Percentiles rank a stretch among this genome's conserved stretches.
phyloP scores from a whole-genome alignment of 768 basidiomycete species.

The Calvatia gigantea region DNA sequence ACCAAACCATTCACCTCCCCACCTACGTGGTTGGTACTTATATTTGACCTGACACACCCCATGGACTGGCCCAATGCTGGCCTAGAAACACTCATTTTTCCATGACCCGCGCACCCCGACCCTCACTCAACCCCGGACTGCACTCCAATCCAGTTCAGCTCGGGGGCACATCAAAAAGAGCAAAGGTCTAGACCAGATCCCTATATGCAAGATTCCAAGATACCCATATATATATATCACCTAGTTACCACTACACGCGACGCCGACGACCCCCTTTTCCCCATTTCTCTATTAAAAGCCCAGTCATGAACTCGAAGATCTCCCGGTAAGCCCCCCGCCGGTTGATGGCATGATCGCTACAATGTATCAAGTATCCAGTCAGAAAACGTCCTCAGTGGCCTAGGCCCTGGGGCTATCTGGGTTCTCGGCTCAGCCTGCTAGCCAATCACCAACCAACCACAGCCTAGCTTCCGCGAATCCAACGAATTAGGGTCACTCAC shows the following conservation, averaged over 20 bases:
- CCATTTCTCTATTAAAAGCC: slow-evolving; percentile 90
- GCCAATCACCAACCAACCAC: slow-evolving; percentile 11
- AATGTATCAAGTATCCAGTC: slow-evolving; percentile 15
- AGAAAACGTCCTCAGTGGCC: not conserved
- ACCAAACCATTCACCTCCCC: not conserved
- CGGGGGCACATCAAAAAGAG: not conserved
- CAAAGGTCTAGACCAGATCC: slow-evolving; percentile 14
- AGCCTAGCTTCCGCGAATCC: not conserved
- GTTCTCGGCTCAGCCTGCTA: not conserved
- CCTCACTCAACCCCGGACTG: slow-evolving; percentile 4
- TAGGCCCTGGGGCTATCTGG: slow-evolving; percentile 4
- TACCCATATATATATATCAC: slow-evolving; percentile 9
- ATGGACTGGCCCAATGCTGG: slow-evolving; percentile 6
- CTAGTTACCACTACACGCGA: slow-evolving; percentile 42
- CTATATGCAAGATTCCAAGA: slow-evolving; percentile 11
- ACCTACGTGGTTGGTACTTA: not conserved
- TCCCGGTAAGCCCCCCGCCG: slow-evolving; percentile 78
- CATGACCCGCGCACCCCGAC: slow-evolving; percentile 5
- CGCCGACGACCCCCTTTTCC: slow-evolving; percentile 72
- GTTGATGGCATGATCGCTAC: slow-evolving; percentile 77
- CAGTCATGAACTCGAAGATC: slow-evolving; percentile 82
- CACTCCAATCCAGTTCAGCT: slow-evolving; percentile 11
- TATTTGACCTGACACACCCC: slow-evolving; percentile 2
- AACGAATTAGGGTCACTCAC: slow-evolving; percentile 36
- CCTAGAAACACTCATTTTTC: slow-evolving; percentile 12